Evolutionary conservation across 2,329 filamentous ascomycete genomes (phyloP).

Genomic region (Plectosphaerella cucumerina): DNA sequence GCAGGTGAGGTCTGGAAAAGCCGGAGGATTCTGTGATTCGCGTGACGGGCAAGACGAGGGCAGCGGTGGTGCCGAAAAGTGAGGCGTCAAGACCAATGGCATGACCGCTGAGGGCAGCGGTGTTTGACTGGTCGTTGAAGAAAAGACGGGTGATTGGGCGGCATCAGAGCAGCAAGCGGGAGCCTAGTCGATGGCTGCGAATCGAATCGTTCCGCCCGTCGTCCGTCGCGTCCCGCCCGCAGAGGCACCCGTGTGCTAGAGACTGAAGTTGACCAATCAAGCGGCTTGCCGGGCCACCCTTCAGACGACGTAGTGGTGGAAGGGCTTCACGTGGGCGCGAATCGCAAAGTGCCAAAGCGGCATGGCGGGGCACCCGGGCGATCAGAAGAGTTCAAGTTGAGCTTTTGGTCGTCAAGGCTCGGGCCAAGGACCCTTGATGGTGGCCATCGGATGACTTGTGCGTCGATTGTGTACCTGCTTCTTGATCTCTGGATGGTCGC

Average conservation of each 20-base stretch:
- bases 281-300: not conserved
- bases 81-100: too few species aligned
- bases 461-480: constrained; percentile 2
- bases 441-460: not conserved
- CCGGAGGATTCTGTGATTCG: too few species aligned
- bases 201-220: constrained; percentile 5
- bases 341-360: not conserved
- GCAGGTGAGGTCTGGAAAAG: too few species aligned
- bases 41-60: too few species aligned
- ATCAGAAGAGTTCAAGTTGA: not conserved
- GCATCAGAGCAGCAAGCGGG: not conserved
- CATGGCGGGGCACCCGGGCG: not conserved
- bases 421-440: not conserved
- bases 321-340: constrained; percentile 4
- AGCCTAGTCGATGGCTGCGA: constrained; percentile 1
- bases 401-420: not conserved
- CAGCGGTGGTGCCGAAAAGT: too few species aligned
- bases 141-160: not conserved
- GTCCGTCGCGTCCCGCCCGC: constrained; percentile 1
- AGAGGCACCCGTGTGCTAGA: not conserved
- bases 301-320: not conserved
- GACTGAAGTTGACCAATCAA: not conserved
- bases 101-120: not conserved
- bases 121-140: not conserved
- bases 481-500: not conserved